Percentiles rank a stretch among this genome's conserved stretches.
Conservation (phyloP, 2,329 filamentous ascomycete species). For the Colletotrichum tofieldiae region DNA sequence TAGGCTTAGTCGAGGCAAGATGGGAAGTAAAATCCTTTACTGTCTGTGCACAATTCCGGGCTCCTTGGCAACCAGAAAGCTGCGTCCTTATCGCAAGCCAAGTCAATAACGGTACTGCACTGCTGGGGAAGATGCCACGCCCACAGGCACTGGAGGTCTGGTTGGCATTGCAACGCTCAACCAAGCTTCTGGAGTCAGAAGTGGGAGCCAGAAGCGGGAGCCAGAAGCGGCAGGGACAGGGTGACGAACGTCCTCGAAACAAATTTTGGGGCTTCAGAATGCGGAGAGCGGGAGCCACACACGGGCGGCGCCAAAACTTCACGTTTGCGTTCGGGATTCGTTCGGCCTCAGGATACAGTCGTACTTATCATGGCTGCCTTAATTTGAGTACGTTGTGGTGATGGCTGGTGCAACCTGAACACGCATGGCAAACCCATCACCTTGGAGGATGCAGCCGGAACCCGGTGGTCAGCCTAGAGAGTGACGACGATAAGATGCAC, state of each 20-base stretch:
- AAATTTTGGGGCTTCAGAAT: not conserved
- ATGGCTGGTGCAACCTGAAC: not conserved
- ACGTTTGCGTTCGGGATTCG: not conserved
- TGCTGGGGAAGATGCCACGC: not conserved
- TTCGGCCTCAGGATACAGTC: not conserved
- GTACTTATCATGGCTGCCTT: not conserved
- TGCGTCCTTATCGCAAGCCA: not conserved
- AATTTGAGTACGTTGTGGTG: not conserved
- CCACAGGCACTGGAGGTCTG: not conserved
- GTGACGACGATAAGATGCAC: conserved; percentile 13
- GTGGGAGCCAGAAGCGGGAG: not conserved
- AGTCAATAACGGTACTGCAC: not conserved
- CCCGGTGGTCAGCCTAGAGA: not conserved
- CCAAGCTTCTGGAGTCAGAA: not conserved
- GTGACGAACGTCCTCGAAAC: not conserved
- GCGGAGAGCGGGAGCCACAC: not conserved
- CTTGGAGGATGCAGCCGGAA: conserved; percentile 8
- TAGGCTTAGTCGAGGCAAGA: not conserved
- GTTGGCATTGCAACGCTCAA: not conserved
- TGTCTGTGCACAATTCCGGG: not conserved
- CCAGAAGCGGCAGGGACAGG: conserved; percentile 3
- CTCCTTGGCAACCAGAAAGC: conserved; percentile 1
- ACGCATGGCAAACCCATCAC: not conserved
- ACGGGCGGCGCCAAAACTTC: not conserved
- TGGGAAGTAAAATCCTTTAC: not conserved